Conservation (phyloP, 2,329 filamentous ascomycete species). For the Aureobasidium sp. region DNA sequence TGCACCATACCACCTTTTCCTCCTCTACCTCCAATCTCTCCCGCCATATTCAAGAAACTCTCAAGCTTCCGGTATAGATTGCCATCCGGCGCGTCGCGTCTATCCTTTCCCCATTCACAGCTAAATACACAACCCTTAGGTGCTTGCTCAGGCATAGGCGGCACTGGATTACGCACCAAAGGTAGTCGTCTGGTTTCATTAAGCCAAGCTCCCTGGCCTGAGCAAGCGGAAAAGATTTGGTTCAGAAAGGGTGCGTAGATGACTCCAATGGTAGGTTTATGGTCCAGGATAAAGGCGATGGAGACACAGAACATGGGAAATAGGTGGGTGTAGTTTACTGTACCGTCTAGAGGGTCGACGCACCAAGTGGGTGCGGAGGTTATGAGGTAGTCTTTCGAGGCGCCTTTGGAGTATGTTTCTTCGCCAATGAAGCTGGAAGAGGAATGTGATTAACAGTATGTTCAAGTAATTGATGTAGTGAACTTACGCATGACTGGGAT, state of each 20-base stretch:
- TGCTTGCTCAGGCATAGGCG: slow-evolving; percentile 54
- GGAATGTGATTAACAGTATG: background rate
- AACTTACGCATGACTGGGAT: slow-evolving; percentile 56
- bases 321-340: slow-evolving; percentile 72
- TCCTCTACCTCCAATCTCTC: slow-evolving; percentile 51
- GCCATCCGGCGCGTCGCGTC: slow-evolving; percentile 54
- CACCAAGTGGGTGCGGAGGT: slow-evolving; percentile 59
- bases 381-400: slow-evolving; percentile 61
- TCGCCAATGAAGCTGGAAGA: slow-evolving; percentile 62
- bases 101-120: slow-evolving; percentile 74
- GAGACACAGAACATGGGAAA: slow-evolving; percentile 77
- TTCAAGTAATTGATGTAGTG: background rate
- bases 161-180: slow-evolving; percentile 52
- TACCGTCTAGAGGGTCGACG: slow-evolving; percentile 69
- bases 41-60: slow-evolving; percentile 67
- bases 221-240: slow-evolving; percentile 61
- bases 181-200: slow-evolving; percentile 57
- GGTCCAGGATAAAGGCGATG: slow-evolving; percentile 57
- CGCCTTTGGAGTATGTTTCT: slow-evolving; percentile 62
- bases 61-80: slow-evolving; percentile 65
- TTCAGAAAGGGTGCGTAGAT: slow-evolving; percentile 63
- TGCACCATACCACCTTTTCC: slow-evolving; percentile 74
- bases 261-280: slow-evolving; percentile 57
- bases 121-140: slow-evolving; percentile 63
- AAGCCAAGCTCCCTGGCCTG: slow-evolving; percentile 59